phyloP scores from a whole-genome alignment of 768 basidiomycete genomes.

The Amanita pallidorosea region DNA sequence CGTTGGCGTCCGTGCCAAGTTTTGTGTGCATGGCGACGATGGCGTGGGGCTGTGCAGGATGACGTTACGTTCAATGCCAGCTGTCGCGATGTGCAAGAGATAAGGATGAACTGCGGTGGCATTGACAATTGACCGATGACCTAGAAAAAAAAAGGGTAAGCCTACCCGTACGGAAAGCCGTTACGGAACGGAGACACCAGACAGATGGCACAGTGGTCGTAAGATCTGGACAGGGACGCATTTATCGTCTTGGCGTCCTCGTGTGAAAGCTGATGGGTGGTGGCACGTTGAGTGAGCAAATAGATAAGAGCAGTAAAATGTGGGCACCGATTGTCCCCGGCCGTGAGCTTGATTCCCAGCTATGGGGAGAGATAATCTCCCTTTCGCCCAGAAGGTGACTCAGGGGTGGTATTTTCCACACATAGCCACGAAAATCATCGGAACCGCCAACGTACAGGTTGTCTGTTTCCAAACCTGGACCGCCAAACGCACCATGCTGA shows the following conservation, averaged over 20 bases:
- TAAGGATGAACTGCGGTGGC: slow-evolving; percentile 62
- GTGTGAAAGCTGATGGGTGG: slow-evolving; percentile 33
- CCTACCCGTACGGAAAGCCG: not conserved
- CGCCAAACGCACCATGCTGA: slow-evolving; percentile 72
- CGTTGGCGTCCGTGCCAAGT: slow-evolving; percentile 34
- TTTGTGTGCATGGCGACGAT: slow-evolving; percentile 37
- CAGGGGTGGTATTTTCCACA: slow-evolving; percentile 64
- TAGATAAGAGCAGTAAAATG: not conserved
- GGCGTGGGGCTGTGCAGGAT: slow-evolving; percentile 58
- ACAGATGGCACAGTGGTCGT: slow-evolving; percentile 49
- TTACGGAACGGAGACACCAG: slow-evolving; percentile 27
- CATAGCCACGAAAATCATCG: slow-evolving; percentile 71
- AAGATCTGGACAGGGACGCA: slow-evolving; percentile 53
- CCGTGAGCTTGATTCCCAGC: slow-evolving; percentile 31
- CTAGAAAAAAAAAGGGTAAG: slow-evolving; percentile 17
- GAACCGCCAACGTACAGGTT: slow-evolving; percentile 66
- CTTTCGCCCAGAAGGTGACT: slow-evolving; percentile 32
- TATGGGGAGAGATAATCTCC: slow-evolving; percentile 28
- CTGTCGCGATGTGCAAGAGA: slow-evolving; percentile 52
- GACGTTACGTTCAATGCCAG: slow-evolving; percentile 65
- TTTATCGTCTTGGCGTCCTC: slow-evolving; percentile 25
- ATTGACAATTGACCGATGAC: slow-evolving; percentile 74
- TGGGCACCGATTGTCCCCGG: slow-evolving; percentile 26
- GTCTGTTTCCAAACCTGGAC: slow-evolving; percentile 39
- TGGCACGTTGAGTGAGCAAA: not conserved